Percentiles rank a stretch among this genome's conserved stretches.
These are phyloP conservation scores for Lichtheimia corymbifera DNA, from an alignment of 371 early-diverging fungal genomes.

Conservation along the genomic window DNA sequence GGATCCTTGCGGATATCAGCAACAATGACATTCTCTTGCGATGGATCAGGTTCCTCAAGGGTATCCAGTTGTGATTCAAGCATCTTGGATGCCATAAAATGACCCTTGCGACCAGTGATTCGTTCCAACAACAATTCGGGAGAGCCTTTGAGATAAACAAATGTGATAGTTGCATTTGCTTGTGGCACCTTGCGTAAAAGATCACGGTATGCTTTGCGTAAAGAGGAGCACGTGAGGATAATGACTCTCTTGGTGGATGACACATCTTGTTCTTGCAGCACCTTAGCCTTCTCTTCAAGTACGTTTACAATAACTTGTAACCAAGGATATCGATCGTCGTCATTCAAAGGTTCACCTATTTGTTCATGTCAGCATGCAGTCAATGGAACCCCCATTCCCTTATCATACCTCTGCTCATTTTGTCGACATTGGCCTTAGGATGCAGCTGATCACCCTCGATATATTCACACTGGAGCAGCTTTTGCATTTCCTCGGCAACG, in stretches of 20 bases:
- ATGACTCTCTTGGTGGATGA: slow-evolving; percentile 23
- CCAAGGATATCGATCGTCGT: slow-evolving; percentile 76
- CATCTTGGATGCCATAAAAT: slow-evolving; percentile 59
- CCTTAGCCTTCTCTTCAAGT: slow-evolving; percentile 20
- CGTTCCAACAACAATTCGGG: slow-evolving; percentile 47
- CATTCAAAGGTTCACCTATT: slow-evolving; percentile 55
- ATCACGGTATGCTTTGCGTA: slow-evolving; percentile 65
- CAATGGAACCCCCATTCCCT: too few species aligned
- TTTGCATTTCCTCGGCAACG: slow-evolving; percentile 49
- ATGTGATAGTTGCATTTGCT: slow-evolving; percentile 37
- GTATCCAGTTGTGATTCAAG: slow-evolving; percentile 62
- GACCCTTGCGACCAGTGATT: slow-evolving; percentile 46
- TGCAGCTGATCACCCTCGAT: slow-evolving; percentile 70
- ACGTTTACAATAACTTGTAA: slow-evolving; percentile 38
- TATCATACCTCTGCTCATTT: slow-evolving; percentile 58
- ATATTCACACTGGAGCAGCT: slow-evolving; percentile 40
- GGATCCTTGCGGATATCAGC: slow-evolving; percentile 30
- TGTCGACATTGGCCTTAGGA: slow-evolving; percentile 52
- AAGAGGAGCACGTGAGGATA: slow-evolving; percentile 65
- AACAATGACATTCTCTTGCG: slow-evolving; percentile 51
- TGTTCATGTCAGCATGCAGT: neutral
- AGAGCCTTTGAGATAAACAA: slow-evolving; percentile 62
- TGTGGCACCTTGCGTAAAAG: slow-evolving; percentile 45
- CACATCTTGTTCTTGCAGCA: slow-evolving; percentile 7
- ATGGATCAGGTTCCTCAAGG: slow-evolving; percentile 60